Percentiles rank a stretch among this genome's conserved stretches.
These are phyloP conservation scores for Pelargonium nanum DNA, from an alignment of 345 rosid species.

Conservation along the genomic window DNA sequence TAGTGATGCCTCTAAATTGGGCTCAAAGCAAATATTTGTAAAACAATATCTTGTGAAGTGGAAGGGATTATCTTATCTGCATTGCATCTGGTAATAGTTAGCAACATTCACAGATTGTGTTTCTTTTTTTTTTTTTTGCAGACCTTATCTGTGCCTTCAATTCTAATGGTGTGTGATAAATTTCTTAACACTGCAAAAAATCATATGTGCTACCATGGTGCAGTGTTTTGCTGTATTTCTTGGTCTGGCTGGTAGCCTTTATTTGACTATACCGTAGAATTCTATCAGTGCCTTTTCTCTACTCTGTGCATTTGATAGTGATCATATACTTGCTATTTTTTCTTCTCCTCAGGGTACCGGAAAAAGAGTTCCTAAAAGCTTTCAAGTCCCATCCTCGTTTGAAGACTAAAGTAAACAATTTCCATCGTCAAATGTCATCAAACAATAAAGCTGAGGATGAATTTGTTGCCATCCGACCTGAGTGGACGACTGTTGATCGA, in stretches of 20 bases:
- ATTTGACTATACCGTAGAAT: neutral
- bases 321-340: neutral
- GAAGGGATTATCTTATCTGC: conserved; percentile 96
- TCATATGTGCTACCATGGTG: neutral
- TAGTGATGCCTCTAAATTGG: conserved; percentile 50
- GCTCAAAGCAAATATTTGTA: conserved; percentile 65
- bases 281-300: neutral
- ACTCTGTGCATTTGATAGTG: neutral
- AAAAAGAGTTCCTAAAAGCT: conserved; percentile 83
- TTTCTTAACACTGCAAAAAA: neutral
- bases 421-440: conserved; percentile 64
- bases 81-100: conserved; percentile 74
- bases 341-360: conserved; percentile 60
- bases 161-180: too few species aligned
- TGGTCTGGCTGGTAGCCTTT: neutral
- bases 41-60: conserved; percentile 98
- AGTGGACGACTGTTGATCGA: conserved; percentile 99
- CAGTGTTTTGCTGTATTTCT: neutral
- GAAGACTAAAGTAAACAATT: conserved; percentile 81
- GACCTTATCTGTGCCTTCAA: neutral
- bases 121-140: neutral
- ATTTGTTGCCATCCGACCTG: conserved; percentile 80
- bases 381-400: conserved; percentile 87
- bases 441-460: conserved; percentile 72
- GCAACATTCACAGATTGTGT: neutral